Base-by-base conservation (phyloP, 345 rosid genomes). In the Chamaenerion angustifolium region DNA sequence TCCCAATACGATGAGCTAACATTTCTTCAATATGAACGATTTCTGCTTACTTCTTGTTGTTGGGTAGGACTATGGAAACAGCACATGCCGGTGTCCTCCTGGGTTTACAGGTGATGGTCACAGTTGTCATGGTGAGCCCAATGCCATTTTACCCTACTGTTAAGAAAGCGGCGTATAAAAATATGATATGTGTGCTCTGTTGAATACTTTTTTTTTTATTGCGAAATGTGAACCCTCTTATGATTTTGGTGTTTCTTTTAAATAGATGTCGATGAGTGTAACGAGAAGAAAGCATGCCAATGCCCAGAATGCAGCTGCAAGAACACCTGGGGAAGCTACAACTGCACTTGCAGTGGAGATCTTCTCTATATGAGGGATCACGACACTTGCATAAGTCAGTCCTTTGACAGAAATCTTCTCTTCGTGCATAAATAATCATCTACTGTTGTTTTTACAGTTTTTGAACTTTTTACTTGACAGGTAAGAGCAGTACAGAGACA, bases 301-400 rank as follows among this genome's bases (percentile, higher is more conserved):
- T 93, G 99, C 71, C 71, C 94, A 1, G 96, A 82, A 59, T 93
- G 99, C 70, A 82, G 75, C 71, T 93, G 99, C 70, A 89, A 81
- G 72, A 61, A 89, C 58, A 81, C 94, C 6, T 89, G 95, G 95
- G 97, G 95, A 48, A 83, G 94, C 64, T 89, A 77, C 2, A 86
- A 89, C 42, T 89, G 97, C 71, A 67, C 74, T 58, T 89, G 97
- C 62, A 76, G 97, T 14, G 82, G 86, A 16, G 94, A 79, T 71
- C 94, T 85, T 61, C 78, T 89, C 42, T 89, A 89, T 55, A 89
- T 89, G 25, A 75, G 80, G 70, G 97, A 89, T 62, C 95, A 89
- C 37, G 95, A 89, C 60, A 78, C 95, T 57, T 89, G 97, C 88
- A 83, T 89, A 71, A 81, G 97, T 89, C 61, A 65, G 88, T 76